phyloP scores from a whole-genome alignment of 1,284 basidiomycete species.

The Ustilago crameri region DNA sequence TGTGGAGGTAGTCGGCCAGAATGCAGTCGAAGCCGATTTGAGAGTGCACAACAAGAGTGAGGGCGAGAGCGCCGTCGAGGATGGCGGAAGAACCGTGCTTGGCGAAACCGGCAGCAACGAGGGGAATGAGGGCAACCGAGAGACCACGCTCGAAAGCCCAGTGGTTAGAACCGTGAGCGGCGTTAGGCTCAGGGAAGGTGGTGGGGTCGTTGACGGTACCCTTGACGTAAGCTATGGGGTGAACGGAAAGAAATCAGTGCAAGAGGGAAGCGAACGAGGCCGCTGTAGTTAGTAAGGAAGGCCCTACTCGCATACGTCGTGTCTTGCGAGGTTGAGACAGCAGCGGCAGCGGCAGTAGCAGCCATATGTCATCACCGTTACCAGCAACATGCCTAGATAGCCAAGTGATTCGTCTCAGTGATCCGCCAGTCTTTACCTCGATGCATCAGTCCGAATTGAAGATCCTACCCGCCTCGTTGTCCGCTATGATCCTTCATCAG shows the following conservation, averaged over 20 bases:
- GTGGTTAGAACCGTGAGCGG: conserved; percentile 89
- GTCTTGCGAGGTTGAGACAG: too few species aligned
- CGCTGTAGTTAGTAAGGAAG: too few species aligned
- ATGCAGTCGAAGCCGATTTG: conserved; percentile 77
- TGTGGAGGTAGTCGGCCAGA: conserved; percentile 84
- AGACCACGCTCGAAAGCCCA: conserved; percentile 96
- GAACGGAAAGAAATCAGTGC: background rate
- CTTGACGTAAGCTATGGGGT: conserved; percentile 86
- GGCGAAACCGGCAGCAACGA: conserved; percentile 70
- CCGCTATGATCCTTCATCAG: too few species aligned
- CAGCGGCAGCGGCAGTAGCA: too few species aligned
- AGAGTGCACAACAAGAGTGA: conserved; percentile 89
- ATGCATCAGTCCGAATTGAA: too few species aligned
- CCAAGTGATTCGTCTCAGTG: too few species aligned
- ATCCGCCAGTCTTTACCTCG: too few species aligned
- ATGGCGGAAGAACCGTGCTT: conserved; percentile 66
- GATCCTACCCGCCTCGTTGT: too few species aligned
- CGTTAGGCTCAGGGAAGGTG: conserved; percentile 79
- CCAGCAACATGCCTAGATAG: too few species aligned
- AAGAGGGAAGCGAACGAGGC: too few species aligned
- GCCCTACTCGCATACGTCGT: too few species aligned
- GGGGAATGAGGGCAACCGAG: conserved; percentile 85
- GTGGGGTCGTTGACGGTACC: conserved; percentile 97
- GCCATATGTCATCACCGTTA: too few species aligned
- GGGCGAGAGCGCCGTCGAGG: conserved; percentile 86